Evolutionary conservation across 306 rosid genomes (phyloP), one percentile per base, ranked within the genome.

Genomic region (Pterocarpus macrocarpus): DNA sequence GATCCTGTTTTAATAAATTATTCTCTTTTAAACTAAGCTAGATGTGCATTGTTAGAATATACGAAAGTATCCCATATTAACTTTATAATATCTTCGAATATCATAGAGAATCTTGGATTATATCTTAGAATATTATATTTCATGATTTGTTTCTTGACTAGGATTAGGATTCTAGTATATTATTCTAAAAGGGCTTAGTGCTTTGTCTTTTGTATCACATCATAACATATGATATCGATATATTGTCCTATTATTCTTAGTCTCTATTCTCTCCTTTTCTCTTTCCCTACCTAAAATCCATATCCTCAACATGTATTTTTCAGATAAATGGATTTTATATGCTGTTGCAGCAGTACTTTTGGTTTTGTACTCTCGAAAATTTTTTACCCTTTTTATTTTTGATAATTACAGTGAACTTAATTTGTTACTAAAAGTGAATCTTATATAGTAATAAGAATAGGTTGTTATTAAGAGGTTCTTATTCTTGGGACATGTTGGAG

Each of bases 401-500:
- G 52, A 44, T 58, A 57, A 57, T 50, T 71, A 38, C 38, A 50
- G 45, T 43, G 49, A 67, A 16, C 33, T 69, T 57, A 58, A 58
- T 62, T 67, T 56, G 22, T 70, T 53, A 8, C 52, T 36, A 69
- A 41, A 53, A 74, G 47, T 73, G 38, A 67, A 74, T 55, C 65
- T 52, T 62, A 32, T 33, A 16, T 59, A 66, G 22, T 11, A 30
- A 62, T 55, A 49, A 59, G 69, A 7, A 8, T 39, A 76, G 47
- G 73, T 57, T 83, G 15, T 56, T 55, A 16, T 16, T 47, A 55
- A 14, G 28, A 73, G 50, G 75, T 69, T 83, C 16, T 64, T 15
- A 2, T 55, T 47, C n/a, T 67, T 71, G 69, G 83, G 61, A 65
- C 43, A 7, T 70, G 58, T 67, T 63, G 61, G 80, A 82, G 82